Conservation (phyloP, 352 stramenopile species). For the Phytophthora fragariae region DNA sequence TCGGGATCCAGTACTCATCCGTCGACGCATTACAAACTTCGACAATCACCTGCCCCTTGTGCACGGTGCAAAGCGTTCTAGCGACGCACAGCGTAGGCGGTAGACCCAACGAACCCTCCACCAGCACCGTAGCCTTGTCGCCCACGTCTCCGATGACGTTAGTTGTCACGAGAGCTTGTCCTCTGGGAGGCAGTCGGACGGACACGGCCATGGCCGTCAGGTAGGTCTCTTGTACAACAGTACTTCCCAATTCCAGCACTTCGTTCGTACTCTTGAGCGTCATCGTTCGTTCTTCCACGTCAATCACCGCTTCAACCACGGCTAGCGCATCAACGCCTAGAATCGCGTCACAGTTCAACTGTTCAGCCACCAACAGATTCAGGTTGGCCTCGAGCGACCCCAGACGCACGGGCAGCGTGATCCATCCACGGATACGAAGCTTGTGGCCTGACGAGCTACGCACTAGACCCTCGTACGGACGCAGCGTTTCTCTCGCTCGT, state of each 20-base stretch:
- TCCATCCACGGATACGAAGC: neutral
- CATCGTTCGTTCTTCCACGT: neutral
- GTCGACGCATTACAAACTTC: neutral
- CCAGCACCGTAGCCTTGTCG: neutral
- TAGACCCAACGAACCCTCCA: neutral
- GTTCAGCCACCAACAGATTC: neutral
- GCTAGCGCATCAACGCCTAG: neutral
- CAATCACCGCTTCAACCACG: neutral
- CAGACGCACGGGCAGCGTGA: neutral
- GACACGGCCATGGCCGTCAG: neutral
- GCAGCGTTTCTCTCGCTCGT: neutral
- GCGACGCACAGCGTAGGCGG: neutral
- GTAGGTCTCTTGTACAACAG: neutral
- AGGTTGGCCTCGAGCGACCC: neutral
- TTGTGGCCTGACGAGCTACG: neutral
- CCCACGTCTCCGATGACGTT: neutral
- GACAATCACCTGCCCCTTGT: neutral
- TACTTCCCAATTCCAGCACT: neutral
- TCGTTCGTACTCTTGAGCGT: neutral
- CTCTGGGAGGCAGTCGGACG: neutral
- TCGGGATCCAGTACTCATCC: neutral
- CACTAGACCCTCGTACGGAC: neutral
- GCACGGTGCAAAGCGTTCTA: slow-evolving; percentile 1
- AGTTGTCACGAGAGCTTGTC: neutral
- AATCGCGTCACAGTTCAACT: neutral